Evolutionary conservation across 257 asterid genomes (phyloP), one percentile per base, ranked within the genome.

Genomic region (Echites panduratus): DNA sequence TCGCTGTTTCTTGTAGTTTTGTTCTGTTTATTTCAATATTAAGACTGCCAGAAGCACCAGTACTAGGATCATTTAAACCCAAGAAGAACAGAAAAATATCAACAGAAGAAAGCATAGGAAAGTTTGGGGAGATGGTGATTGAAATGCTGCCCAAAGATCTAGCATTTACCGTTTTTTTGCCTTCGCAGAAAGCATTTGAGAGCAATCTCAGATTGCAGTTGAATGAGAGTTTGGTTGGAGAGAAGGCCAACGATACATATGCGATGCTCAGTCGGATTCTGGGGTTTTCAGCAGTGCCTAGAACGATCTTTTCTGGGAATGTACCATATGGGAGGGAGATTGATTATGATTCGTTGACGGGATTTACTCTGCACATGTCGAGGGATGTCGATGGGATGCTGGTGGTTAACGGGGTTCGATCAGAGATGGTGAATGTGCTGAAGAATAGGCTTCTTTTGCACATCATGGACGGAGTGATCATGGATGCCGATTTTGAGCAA

Each of bases 241-340:
- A 75, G 35, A 74, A 79, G n/a, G 77, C 27, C 22, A 74, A 70
- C 4, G 75, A 90, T 32, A 76, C 91, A 0, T 77, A 89, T 76
- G 97, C 96, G 7, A 62, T 83, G 20, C 84, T 92, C 67, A 90
- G 90, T 76, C 89, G 95, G 0, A 79, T 90, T 2, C 64, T 89
- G 43, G 96, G 97, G 4, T 89, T 90, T 70, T 81, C 96, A 8
- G 88, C 91, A n/a, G 90, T 92, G 67, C 88, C 97, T 29, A 72
- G 84, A 65, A 73, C 75, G 86, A 89, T 92, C 66, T 19, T 65
- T 7, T 68, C 78, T 58, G 84, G 27, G 73, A 82, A 85, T 74
- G 80, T 90, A 79, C 80, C 74, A 47, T 6, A 8, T 26, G 88
- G 81, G 4, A 72, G 79, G 81, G 88, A 86, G 84, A 73, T 73